phyloP scores from a whole-genome alignment of 2,329 filamentous ascomycete species.

The Leptographium galeiforme region DNA sequence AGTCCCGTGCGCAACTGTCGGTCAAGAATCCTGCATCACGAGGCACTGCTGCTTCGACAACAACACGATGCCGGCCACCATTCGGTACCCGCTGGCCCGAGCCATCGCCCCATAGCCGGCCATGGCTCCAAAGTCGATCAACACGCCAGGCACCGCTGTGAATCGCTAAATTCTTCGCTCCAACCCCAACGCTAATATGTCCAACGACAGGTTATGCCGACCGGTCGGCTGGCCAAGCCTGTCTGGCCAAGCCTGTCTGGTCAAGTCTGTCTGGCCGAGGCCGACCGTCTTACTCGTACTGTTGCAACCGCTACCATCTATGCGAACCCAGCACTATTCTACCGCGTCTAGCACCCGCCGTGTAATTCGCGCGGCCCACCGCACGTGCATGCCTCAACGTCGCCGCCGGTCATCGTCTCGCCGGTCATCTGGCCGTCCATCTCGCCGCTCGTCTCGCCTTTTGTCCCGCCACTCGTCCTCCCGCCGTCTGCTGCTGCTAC shows the following conservation, averaged over 20 bases:
- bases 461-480: background rate
- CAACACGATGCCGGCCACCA: background rate
- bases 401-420: background rate
- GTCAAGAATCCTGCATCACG: background rate
- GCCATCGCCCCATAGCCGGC: background rate
- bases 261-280: too few species aligned
- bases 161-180: slow-evolving; percentile 1
- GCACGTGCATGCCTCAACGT: too few species aligned
- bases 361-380: too few species aligned
- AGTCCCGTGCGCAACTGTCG: background rate
- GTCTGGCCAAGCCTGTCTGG: too few species aligned
- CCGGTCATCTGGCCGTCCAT: background rate
- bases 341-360: too few species aligned
- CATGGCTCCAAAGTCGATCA: background rate
- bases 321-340: too few species aligned
- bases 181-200: background rate
- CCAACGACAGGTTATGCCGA: background rate
- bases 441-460: background rate
- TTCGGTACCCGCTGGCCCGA: background rate
- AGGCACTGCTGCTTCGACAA: background rate
- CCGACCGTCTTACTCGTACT: too few species aligned
- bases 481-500: slow-evolving; percentile 5
- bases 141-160: background rate
- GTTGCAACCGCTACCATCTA: too few species aligned
- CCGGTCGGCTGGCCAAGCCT: too few species aligned